Percentiles rank a stretch among this genome's conserved stretches.
These are phyloP conservation scores for Fusarium brevicatenulatum DNA, from an alignment of 2,329 filamentous ascomycete species.

Conservation along the genomic window DNA sequence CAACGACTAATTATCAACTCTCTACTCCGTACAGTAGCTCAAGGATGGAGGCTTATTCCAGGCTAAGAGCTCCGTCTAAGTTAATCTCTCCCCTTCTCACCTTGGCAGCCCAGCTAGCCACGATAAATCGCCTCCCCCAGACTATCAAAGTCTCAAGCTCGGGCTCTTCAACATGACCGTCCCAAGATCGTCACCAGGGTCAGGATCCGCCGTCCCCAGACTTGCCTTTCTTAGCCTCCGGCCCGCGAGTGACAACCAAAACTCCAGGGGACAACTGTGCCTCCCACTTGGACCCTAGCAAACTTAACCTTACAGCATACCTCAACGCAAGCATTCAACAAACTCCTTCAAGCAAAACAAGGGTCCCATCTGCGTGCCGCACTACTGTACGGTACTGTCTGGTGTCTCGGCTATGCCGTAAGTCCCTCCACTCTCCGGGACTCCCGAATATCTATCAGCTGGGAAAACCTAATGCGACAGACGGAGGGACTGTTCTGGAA, in stretches of 20 bases:
- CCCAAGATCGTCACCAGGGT: conserved; percentile 26
- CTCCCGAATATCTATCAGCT: conserved; percentile 17
- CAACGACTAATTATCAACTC: not conserved
- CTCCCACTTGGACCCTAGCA: conserved; percentile 16
- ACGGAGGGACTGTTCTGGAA: not conserved
- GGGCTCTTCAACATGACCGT: not conserved
- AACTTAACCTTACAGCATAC: not conserved
- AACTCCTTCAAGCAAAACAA: not conserved
- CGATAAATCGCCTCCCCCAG: not conserved
- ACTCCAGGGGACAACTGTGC: not conserved
- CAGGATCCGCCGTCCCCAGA: conserved; percentile 19
- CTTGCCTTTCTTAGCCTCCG: conserved; percentile 4
- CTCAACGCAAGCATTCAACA: conserved; percentile 16
- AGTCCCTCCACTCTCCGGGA: conserved; percentile 26
- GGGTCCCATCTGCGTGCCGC: conserved; percentile 13
- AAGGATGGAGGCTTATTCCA: not conserved
- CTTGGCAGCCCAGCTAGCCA: not conserved
- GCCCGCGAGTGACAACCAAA: conserved; percentile 1
- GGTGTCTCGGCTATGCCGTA: conserved; percentile 30
- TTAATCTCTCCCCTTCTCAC: not conserved
- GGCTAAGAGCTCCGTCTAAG: not conserved
- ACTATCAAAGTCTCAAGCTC: conserved; percentile 11
- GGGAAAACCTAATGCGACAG: not conserved
- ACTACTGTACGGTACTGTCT: conserved; percentile 11
- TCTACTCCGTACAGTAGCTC: not conserved